Conservation (phyloP, 139 green algal species). For the Chlorella sp. region DNA sequence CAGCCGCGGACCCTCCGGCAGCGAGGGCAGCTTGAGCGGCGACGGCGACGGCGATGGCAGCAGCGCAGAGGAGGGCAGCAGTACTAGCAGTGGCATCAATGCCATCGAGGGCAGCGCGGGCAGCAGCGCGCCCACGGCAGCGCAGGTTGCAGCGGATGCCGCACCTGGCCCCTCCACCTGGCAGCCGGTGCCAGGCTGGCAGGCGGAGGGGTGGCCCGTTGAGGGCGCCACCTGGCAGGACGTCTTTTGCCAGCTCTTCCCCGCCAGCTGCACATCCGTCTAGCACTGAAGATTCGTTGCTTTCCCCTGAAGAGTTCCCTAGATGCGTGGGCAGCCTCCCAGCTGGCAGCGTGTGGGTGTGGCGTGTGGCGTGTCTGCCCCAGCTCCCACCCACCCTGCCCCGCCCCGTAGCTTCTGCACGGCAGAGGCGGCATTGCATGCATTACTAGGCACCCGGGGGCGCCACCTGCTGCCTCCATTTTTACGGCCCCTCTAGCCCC, state of each 20-base stretch:
- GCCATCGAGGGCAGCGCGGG: not conserved
- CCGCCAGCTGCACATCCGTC: too few species aligned
- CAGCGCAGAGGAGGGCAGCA: not conserved
- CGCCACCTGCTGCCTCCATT: too few species aligned
- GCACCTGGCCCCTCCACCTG: not conserved
- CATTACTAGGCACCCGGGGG: too few species aligned
- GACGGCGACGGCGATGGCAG: not conserved
- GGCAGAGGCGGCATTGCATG: too few species aligned
- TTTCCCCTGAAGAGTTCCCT: too few species aligned
- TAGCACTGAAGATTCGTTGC: too few species aligned
- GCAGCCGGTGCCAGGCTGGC: not conserved
- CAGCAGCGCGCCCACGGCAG: not conserved
- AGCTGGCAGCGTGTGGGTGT: too few species aligned
- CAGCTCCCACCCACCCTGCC: too few species aligned
- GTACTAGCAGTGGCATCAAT: not conserved
- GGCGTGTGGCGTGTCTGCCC: too few species aligned
- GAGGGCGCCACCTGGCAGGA: not conserved
- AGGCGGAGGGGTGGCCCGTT: not conserved
- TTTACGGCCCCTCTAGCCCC: too few species aligned
- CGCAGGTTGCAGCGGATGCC: not conserved
- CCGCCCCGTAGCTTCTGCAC: too few species aligned
- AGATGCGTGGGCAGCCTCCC: too few species aligned
- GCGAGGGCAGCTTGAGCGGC: not conserved
- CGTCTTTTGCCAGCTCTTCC: not conserved
- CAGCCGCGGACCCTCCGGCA: not conserved